phyloP scores from a whole-genome alignment of 306 rosid species.

The Medicago lupulina region DNA sequence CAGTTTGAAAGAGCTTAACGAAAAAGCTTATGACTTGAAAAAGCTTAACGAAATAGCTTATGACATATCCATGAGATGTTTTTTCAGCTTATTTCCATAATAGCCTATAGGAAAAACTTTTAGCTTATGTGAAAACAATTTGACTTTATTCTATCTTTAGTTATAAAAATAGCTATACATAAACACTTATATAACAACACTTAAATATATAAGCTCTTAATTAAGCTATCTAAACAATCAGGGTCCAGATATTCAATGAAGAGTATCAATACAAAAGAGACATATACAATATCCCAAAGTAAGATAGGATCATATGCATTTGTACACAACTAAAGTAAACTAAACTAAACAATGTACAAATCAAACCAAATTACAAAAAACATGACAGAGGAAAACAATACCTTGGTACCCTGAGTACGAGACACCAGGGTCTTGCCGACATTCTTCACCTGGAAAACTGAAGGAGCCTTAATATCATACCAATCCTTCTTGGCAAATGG shows the following conservation, averaged over 20 bases:
- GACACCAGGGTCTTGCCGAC: constrained; percentile 91
- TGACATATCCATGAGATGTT: too few relatives aligned
- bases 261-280: too few relatives aligned
- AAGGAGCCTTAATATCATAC: constrained; percentile 92
- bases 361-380: background rate
- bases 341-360: too few relatives aligned
- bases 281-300: too few relatives aligned
- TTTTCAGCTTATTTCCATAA: background rate
- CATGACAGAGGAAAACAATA: background rate
- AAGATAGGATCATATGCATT: too few relatives aligned
- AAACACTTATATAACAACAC: too few relatives aligned
- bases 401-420: constrained; percentile 99
- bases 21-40: background rate
- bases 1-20: background rate
- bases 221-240: too few relatives aligned
- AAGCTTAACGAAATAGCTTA: too few relatives aligned
- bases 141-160: background rate
- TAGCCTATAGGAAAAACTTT: too few relatives aligned
- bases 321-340: too few relatives aligned
- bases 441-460: constrained; percentile 63
- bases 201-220: too few relatives aligned
- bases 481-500: constrained; percentile 98
- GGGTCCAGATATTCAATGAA: background rate
- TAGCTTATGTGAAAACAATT: background rate
- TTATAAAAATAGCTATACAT: too few relatives aligned